A percentile compares a stretch with the other conserved stretches of the same genome.
Conservation (phyloP, 345 rosid genomes). For the Hibiscus tridactylites region DNA sequence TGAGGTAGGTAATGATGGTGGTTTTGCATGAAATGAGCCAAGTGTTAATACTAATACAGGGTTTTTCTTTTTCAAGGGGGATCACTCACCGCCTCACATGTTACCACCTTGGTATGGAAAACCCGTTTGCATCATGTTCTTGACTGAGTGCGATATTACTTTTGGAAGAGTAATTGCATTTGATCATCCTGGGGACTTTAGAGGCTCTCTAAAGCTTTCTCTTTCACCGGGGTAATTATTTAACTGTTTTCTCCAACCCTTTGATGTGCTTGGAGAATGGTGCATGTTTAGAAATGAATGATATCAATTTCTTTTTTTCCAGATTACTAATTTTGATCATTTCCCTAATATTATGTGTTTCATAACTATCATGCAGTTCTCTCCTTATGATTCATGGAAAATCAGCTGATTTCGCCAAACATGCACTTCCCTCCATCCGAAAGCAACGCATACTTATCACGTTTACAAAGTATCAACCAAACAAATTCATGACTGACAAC, state of each 20-base stretch:
- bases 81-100: constrained; percentile 76
- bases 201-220: constrained; percentile 76
- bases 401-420: constrained; percentile 65
- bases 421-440: constrained; percentile 56
- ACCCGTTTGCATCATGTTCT: constrained; percentile 57
- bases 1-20: constrained; percentile 42
- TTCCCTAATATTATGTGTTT: neutral
- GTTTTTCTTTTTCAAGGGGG: constrained; percentile 42
- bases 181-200: constrained; percentile 72
- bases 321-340: neutral
- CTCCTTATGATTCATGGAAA: constrained; percentile 71
- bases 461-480: constrained; percentile 57
- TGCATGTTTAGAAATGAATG: neutral
- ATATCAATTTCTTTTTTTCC: neutral
- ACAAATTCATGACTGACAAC: constrained; percentile 31
- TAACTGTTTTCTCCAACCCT: neutral
- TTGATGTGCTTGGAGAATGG: neutral
- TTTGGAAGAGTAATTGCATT: constrained; percentile 56
- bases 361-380: constrained; percentile 36
- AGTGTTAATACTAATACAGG: neutral
- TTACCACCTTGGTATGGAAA: constrained; percentile 75
- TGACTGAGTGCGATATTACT: constrained; percentile 76
- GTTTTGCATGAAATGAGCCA: neutral
- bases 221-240: constrained; percentile 68
- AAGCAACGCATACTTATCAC: constrained; percentile 72